Percentiles rank a stretch among this genome's conserved stretches.
These are phyloP conservation scores for Claviceps pazoutovae DNA, from an alignment of 2,329 filamentous ascomycete species.

Conservation along the genomic window DNA sequence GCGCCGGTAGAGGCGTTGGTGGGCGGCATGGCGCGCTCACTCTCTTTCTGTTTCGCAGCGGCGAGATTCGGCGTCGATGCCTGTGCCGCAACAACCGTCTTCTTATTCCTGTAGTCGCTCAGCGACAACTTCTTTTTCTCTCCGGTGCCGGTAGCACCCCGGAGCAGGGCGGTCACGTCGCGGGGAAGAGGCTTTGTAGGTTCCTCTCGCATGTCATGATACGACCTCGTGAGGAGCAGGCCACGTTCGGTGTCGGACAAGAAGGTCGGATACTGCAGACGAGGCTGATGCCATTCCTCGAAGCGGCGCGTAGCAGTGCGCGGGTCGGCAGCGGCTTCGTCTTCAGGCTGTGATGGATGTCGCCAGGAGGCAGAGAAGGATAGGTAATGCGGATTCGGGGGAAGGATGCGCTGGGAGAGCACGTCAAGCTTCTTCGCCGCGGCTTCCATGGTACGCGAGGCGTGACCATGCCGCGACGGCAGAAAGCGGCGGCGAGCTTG, in stretches of 20 bases:
- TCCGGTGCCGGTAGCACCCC: conserved; percentile 21
- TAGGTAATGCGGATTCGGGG: conserved; percentile 38
- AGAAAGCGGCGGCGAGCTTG: conserved; percentile 6
- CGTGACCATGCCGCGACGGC: conserved; percentile 22
- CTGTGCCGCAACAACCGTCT: conserved; percentile 20
- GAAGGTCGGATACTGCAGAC: conserved; percentile 43
- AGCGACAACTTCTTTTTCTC: conserved; percentile 44
- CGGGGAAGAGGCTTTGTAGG: conserved; percentile 25
- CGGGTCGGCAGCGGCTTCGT: conserved; percentile 14
- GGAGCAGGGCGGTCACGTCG: conserved; percentile 25
- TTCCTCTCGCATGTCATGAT: conserved; percentile 44
- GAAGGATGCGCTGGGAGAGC: conserved; percentile 37
- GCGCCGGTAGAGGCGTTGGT: background rate
- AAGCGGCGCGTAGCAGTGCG: conserved; percentile 15
- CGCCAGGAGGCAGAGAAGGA: conserved; percentile 33
- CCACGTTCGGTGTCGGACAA: conserved; percentile 44
- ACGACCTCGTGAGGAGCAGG: conserved; percentile 40
- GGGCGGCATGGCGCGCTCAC: conserved; percentile 16
- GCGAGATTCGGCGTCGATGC: conserved; percentile 23
- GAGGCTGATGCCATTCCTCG: conserved; percentile 35
- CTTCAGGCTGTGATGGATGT: conserved; percentile 30
- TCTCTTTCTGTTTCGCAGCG: conserved; percentile 18
- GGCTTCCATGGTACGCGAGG: conserved; percentile 40
- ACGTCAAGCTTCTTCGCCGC: conserved; percentile 41
- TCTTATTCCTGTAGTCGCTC: conserved; percentile 46